A percentile compares a stretch with the other conserved stretches of the same genome.
Conservation (phyloP, 2,329 filamentous ascomycete species). For the Alternaria conjuncta region DNA sequence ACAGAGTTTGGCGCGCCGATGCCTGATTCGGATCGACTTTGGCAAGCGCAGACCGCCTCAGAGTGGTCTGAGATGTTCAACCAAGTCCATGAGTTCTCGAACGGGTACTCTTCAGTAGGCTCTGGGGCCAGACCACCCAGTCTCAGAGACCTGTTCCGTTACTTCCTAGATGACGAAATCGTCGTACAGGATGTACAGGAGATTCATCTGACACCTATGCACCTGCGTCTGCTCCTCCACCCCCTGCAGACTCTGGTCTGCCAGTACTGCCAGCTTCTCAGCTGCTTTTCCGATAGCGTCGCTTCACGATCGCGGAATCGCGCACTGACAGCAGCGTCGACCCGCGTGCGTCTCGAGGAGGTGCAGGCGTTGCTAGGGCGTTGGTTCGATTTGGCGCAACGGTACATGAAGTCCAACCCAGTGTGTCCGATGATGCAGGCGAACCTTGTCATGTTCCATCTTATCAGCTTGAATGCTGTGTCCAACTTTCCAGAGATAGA, state of each 20-base stretch:
- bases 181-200: conserved; percentile 54
- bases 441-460: conserved; percentile 72
- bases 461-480: conserved; percentile 72
- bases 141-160: conserved; percentile 69
- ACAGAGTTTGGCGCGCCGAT: conserved; percentile 70
- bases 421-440: conserved; percentile 67
- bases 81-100: conserved; percentile 62
- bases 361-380: conserved; percentile 68
- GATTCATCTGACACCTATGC: conserved; percentile 60
- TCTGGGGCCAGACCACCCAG: conserved; percentile 63
- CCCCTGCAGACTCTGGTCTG: conserved; percentile 70
- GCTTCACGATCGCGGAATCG: conserved; percentile 55
- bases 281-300: conserved; percentile 67
- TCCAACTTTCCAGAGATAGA: conserved; percentile 73
- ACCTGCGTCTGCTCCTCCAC: conserved; percentile 71
- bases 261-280: conserved; percentile 69
- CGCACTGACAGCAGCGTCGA: conserved; percentile 65
- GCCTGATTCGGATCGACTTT: conserved; percentile 67
- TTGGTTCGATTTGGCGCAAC: conserved; percentile 71
- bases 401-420: conserved; percentile 62
- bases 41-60: conserved; percentile 64
- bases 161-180: conserved; percentile 70
- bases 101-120: conserved; percentile 61
- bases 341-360: conserved; percentile 67
- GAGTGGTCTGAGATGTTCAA: conserved; percentile 68